Conservation (phyloP, 441 rosid species). For the Jatropha podagrica region DNA sequence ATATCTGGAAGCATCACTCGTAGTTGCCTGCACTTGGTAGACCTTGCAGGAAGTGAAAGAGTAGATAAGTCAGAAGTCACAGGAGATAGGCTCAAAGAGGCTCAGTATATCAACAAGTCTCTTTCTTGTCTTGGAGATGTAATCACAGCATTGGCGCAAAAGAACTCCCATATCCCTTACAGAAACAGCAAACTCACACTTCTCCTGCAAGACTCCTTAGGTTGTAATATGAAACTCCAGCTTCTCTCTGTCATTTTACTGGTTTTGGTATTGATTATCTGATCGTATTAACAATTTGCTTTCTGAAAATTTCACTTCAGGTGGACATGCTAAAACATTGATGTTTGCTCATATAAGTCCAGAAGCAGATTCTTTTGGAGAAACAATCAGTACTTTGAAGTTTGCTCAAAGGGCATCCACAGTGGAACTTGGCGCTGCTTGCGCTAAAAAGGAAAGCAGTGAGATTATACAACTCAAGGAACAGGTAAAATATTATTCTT, state of each 20-base stretch:
- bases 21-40: slow-evolving; percentile 91
- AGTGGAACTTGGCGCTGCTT: slow-evolving; percentile 86
- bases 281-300: neutral
- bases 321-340: slow-evolving; percentile 87
- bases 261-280: neutral
- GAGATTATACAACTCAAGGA: slow-evolving; percentile 84
- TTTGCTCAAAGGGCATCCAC: slow-evolving; percentile 88
- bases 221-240: slow-evolving; percentile 33
- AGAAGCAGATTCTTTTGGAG: slow-evolving; percentile 74
- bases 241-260: neutral
- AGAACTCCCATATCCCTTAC: slow-evolving; percentile 85
- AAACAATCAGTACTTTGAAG: slow-evolving; percentile 85
- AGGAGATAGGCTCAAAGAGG: slow-evolving; percentile 90
- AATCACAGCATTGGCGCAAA: slow-evolving; percentile 82
- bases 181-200: slow-evolving; percentile 97
- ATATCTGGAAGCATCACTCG: slow-evolving; percentile 59
- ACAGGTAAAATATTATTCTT: slow-evolving; percentile 38
- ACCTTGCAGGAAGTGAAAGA: slow-evolving; percentile 97
- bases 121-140: slow-evolving; percentile 96
- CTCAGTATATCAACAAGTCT: slow-evolving; percentile 83
- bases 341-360: slow-evolving; percentile 98
- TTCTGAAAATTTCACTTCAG: slow-evolving; percentile 36
- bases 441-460: slow-evolving; percentile 71
- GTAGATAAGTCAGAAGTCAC: slow-evolving; percentile 92
- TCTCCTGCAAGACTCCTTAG: slow-evolving; percentile 90